Evolutionary conservation across 345 rosid species (phyloP), one percentile per base, ranked within the genome.

Genomic region (Atalantia buxifolia): DNA sequence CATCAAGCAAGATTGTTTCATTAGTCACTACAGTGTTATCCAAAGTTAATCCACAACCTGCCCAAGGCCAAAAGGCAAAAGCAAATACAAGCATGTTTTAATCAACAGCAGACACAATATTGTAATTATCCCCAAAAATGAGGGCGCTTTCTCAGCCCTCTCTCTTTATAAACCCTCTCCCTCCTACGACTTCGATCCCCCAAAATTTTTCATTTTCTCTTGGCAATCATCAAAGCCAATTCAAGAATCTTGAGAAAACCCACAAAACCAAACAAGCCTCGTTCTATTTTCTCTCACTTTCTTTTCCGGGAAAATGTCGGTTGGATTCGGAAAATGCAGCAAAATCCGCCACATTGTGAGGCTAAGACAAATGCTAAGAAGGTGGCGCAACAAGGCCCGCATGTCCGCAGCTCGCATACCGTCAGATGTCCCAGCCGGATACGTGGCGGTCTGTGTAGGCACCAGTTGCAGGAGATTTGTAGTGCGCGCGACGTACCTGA

Each of bases 301-400:
- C 33, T 67, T 9, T 57, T 70, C 38, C 8, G 35, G 33, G 55
- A 82, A 83, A 80, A 95, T 92, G 99, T 78, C 94, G 0, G 84
- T 82, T 27, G 84, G 91, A 22, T 27, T 86, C 1, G 98, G 87
- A 59, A 94, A 90, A 89, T 91, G 97, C 98, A 83, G 92, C 85
- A 96, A 90, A 85, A 96, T 96, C 90, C 93, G 94, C 75, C 93
- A 92, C 90, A 96, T 96, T 81, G 97, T 92, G 69, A 80, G 91
- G 87, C 97, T 96, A 24, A 89, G 95, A 19, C 99, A 94, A 77
- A 81, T 96, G 93, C 85, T 94, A 60, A 86, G 89, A 48, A 88
- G 92, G 69, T 96, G 99, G 99, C 85, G 98, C 7, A 90, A 83
- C 93, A 92, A 94, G 85, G 97, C 98, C 4, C 80, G 95, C 33